Base-by-base conservation (phyloP, 768 basidiomycete species). In the Tricholomella constricta region DNA sequence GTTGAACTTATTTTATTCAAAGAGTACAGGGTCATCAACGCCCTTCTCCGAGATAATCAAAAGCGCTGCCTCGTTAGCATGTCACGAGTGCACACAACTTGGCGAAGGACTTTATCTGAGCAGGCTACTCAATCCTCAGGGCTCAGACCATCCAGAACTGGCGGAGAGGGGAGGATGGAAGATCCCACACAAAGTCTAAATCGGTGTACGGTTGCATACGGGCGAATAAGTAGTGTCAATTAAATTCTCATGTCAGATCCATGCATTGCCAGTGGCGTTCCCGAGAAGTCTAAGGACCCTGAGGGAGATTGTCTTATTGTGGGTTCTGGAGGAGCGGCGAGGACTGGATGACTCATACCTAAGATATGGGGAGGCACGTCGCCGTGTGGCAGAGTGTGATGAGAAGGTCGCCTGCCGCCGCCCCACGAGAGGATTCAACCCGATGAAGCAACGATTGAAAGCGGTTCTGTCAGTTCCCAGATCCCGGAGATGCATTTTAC, bases 1-100 rank as follows among this genome's bases (percentile, higher is more conserved):
- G 36, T 20, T 17, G 14, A 20, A 19, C 25, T 37, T 50, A n/a
- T 45, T 45, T 50, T 35, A 41, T 26, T 26, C 14, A 14, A 22
- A 19, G 22, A 38, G n/a, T 29, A 34, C 52, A 54, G 56, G 56
- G 56, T 45, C 56, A 58, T 58, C 56, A 56, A 41, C 26, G 32
- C 35, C n/a, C 20, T 56, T 37, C 36, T 26, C 55, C 49, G 36
- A 56, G 45, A 50, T 46, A 40, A 55, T 41, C 31, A 51, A 40
- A 23, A 22, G 38, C 45, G 45, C 52, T 34, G 52, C 37, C n/a
- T 48, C 4, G 44, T 6, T 23, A 38, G 44, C 48, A 37, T 45
- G 55, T 40, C 55, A 48, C 42, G 48, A 40, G 47, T 38, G 11
- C 11, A 27, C 23, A 26, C 6, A 27, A 40, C 6, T 5, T 23